Evolutionary conservation across 371 early-diverging fungal species (phyloP).

Genomic region (Saksenaea vasiformis): DNA sequence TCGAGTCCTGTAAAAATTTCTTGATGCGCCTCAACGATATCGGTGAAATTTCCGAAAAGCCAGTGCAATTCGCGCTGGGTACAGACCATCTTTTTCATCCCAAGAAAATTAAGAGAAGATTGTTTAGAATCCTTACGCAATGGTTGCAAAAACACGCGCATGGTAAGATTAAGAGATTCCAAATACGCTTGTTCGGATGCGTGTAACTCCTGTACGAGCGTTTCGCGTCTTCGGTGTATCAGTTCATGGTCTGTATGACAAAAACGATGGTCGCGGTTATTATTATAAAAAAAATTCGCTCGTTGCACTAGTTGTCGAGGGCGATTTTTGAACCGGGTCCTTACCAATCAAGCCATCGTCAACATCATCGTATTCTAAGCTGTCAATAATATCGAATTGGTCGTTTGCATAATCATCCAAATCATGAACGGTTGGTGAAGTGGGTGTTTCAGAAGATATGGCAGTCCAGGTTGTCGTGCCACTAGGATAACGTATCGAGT

Average conservation of each 20-base stretch:
- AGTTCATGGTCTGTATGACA: conserved; percentile 37
- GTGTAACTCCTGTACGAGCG: conserved; percentile 30
- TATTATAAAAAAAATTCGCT: background rate
- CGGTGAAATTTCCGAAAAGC: conserved; percentile 48
- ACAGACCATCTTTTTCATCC: conserved; percentile 42
- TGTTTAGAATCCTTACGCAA: conserved; percentile 34
- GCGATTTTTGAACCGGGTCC: background rate
- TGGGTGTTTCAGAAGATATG: conserved; percentile 14
- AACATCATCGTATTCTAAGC: conserved; percentile 19
- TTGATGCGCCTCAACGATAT: conserved; percentile 33
- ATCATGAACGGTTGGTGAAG: conserved; percentile 3
- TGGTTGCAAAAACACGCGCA: conserved; percentile 28
- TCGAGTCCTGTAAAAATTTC: conserved; percentile 29
- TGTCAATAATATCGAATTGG: conserved; percentile 18
- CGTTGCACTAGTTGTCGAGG: background rate
- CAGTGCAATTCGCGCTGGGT: conserved; percentile 43
- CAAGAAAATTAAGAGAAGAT: conserved; percentile 33
- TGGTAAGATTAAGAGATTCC: conserved; percentile 36
- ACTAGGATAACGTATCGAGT: conserved; percentile 17
- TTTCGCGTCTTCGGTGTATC: conserved; percentile 37
- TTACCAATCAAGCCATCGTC: conserved; percentile 10
- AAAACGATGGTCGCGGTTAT: background rate
- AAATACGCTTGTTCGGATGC: conserved; percentile 38
- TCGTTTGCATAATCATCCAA: background rate
- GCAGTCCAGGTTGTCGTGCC: conserved; percentile 14